Base-by-base conservation (phyloP, 2,329 filamentous ascomycete genomes). In the Chaetomiaceae sp. region DNA sequence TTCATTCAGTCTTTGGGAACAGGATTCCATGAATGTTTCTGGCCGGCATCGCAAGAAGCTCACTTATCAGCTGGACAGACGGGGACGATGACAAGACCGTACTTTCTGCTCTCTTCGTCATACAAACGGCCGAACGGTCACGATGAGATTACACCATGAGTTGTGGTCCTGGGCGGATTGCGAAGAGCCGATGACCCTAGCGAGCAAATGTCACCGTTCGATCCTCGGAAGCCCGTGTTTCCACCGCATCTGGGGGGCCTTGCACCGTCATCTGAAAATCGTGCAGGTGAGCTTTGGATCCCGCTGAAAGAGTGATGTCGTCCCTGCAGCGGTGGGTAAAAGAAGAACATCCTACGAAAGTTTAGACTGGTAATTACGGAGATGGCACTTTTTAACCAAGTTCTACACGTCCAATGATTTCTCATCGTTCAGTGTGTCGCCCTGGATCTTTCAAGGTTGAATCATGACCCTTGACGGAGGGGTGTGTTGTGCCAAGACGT, bases 401-500 rank as follows among this genome's bases (percentile, higher is more conserved):
- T n/a, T n/a, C n/a, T n/a, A n/a, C n/a, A n/a, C n/a, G n/a, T n/a
- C n/a, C n/a, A n/a, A n/a, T n/a, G n/a, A n/a, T n/a, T n/a, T n/a
- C n/a, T n/a, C n/a, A n/a, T n/a, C n/a, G n/a, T n/a, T n/a, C n/a
- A n/a, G n/a, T n/a, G n/a, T n/a, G n/a, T n/a, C n/a, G n/a, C n/a
- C n/a, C n/a, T n/a, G n/a, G n/a, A 29, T 20, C 25, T 13, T 2
- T 13, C 13, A 11, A 25, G 20, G 11, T 25, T 14, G 21, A 36
- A 18, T 20, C n/a, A n/a, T n/a, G n/a, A n/a, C n/a, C n/a, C n/a
- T n/a, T n/a, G n/a, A n/a, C n/a, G n/a, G n/a, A n/a, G n/a, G n/a
- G 53, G 53, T 55, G 55, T 48, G 52, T 41, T 55, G 34, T 38
- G 58, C 57, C 58, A 61, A 58, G 57, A 53, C 49, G 37, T 54